Evolutionary conservation across 441 rosid species (phyloP).

Genomic region (Croton setiger): DNA sequence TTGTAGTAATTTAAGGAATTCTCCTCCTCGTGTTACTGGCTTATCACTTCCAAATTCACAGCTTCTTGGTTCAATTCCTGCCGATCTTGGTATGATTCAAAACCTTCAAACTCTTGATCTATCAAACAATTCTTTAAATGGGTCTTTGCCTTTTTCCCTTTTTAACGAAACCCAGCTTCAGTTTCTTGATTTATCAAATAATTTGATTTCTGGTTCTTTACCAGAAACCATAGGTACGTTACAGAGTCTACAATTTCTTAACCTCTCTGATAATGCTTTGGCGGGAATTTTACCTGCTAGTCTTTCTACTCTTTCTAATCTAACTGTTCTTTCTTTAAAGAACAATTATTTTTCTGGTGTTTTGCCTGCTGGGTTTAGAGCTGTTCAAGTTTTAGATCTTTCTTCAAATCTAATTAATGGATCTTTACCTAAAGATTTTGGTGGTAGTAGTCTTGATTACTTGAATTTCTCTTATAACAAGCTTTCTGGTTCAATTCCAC

Average conservation of each 20-base stretch:
- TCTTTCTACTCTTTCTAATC: conserved; percentile 40
- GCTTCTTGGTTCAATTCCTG: conserved; percentile 66
- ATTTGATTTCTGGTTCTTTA: conserved; percentile 56
- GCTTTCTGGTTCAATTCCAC: conserved; percentile 57
- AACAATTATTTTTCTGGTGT: conserved; percentile 57
- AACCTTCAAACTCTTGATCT: conserved; percentile 62
- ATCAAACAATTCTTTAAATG: conserved; percentile 75
- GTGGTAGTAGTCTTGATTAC: conserved; percentile 45
- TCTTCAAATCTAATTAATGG: conserved; percentile 73
- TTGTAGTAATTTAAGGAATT: conserved; percentile 38
- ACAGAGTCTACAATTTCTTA: conserved; percentile 52
- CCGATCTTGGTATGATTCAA: conserved; percentile 55
- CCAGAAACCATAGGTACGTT: conserved; percentile 42
- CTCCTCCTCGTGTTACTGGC: conserved; percentile 40
- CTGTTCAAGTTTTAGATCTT: conserved; percentile 54
- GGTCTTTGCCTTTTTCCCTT: conserved; percentile 57
- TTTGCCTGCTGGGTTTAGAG: conserved; percentile 48
- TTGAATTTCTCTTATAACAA: conserved; percentile 63
- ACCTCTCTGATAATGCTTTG: conserved; percentile 73
- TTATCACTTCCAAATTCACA: conserved; percentile 60
- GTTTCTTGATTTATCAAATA: conserved; percentile 64
- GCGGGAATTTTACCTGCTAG: conserved; percentile 61
- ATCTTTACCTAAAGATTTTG: conserved; percentile 62
- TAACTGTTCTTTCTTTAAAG: conserved; percentile 51
- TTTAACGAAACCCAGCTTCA: conserved; percentile 52